These are phyloP conservation scores for Trametes cinnabarina DNA, from an alignment of 768 basidiomycete genomes.

Conservation along the genomic window DNA sequence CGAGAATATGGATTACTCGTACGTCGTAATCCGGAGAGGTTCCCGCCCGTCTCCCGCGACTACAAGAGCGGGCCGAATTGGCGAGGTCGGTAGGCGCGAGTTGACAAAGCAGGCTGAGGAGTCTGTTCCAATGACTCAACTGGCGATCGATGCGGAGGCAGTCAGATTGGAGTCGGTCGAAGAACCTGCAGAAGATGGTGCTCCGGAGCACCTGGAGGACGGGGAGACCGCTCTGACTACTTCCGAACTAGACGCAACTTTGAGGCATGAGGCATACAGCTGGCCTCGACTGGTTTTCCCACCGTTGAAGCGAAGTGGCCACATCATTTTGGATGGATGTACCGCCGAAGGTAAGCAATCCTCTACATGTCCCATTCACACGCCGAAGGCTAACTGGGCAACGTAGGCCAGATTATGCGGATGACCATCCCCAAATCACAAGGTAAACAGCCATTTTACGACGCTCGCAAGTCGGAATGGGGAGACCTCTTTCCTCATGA, in stretches of 20 bases:
- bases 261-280: constrained; percentile 73
- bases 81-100: constrained; percentile 49
- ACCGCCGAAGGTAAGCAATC: constrained; percentile 63
- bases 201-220: not conserved
- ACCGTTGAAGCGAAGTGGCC: constrained; percentile 89
- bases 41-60: constrained; percentile 47
- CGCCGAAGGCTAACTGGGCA: not conserved
- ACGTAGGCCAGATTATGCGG: constrained; percentile 85
- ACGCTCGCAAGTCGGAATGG: constrained; percentile 91
- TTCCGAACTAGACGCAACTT: constrained; percentile 46
- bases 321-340: constrained; percentile 90
- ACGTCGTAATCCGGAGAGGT: constrained; percentile 85
- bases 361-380: not conserved
- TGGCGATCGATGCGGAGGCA: constrained; percentile 23
- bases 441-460: constrained; percentile 93
- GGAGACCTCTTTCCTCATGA: constrained; percentile 93
- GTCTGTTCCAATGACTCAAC: constrained; percentile 17
- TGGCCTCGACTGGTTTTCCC: constrained; percentile 93
- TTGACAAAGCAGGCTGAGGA: constrained; percentile 34
- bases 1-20: constrained; percentile 87
- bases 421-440: constrained; percentile 90
- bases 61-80: constrained; percentile 48
- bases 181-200: not conserved
- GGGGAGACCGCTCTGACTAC: constrained; percentile 12
- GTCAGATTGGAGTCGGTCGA: constrained; percentile 12